Conservation (phyloP, 768 basidiomycete genomes). For the Calocera viscosa region DNA sequence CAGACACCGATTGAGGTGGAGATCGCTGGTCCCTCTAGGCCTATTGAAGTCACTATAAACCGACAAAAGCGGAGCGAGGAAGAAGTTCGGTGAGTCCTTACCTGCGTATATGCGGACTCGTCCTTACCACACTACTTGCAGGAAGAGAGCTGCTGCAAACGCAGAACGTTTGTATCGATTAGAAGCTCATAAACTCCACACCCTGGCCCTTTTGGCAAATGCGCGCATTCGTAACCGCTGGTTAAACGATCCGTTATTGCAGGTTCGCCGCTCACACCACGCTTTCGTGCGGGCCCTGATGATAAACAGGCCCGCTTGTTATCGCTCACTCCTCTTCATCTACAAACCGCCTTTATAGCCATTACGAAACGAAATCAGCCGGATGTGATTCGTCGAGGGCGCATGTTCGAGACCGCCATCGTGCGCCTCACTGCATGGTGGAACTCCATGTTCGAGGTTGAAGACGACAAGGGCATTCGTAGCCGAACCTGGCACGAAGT, state of each 20-base stretch:
- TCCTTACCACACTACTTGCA: slow-evolving; percentile 30
- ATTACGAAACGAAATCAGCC: slow-evolving; percentile 74
- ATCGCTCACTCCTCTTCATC: slow-evolving; percentile 65
- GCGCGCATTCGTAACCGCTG: slow-evolving; percentile 66
- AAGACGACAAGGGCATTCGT: slow-evolving; percentile 42
- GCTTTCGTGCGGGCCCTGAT: background rate
- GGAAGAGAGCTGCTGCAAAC: slow-evolving; percentile 32
- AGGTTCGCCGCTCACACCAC: slow-evolving; percentile 39
- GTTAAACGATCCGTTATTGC: slow-evolving; percentile 70
- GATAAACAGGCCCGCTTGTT: slow-evolving; percentile 67
- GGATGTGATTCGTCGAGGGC: slow-evolving; percentile 66
- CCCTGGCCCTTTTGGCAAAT: slow-evolving; percentile 64
- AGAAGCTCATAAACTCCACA: slow-evolving; percentile 81
- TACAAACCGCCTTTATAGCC: slow-evolving; percentile 68
- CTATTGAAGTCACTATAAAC: slow-evolving; percentile 58
- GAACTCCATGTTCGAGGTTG: slow-evolving; percentile 51
- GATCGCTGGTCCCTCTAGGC: slow-evolving; percentile 7
- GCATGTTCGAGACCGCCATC: slow-evolving; percentile 76
- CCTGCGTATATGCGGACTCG: slow-evolving; percentile 37
- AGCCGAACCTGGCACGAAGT: slow-evolving; percentile 70
- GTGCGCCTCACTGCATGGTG: slow-evolving; percentile 73
- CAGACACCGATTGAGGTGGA: background rate
- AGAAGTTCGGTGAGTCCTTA: background rate
- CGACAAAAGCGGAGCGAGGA: slow-evolving; percentile 18
- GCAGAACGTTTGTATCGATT: slow-evolving; percentile 64